Base-by-base conservation (phyloP, 73 alveolate genomes). In the Paramecium sonneborni region DNA sequence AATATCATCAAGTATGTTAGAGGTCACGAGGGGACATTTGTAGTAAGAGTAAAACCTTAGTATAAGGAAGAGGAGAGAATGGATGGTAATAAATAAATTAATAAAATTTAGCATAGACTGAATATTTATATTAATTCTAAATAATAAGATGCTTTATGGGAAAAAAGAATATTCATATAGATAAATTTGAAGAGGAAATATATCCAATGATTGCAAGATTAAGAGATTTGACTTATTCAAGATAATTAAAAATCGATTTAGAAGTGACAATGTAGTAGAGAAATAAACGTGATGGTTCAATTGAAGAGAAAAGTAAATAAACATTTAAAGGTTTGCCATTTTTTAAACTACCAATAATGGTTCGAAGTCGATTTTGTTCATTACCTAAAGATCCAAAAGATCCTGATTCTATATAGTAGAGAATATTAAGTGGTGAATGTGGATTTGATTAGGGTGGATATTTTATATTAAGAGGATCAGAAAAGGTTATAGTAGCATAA, bases 371-470 rank as follows among this genome's bases (percentile, higher is more conserved):
- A 84, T 95, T 74, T 82, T 95, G 98, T 82, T 85, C 96, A 4
- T 74, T 95, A 34, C 93, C 93, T 11, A 86, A 85, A 70, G 90
- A 79, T 44, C 76, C 90, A 0, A 79, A 79, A 26, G 90, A 79
- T 44, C 90, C 90, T 1, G 90, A 86, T 86, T 76, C 41, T 38
- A 88, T 92, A 37, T 44, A 35, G 14, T 92, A 93, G 24, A 92
- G 98, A 93, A 93, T 95, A 46, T 92, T 93, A 34, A 92, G 85
- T 28, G 95, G 93, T 57, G 98, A 95, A 79, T 95, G 98, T 86
- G 96, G 85, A 62, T 95, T 93, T 82, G 98, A 95, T 62, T 95
- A 95, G 88, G 98, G 98, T 3, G 98, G 98, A 5, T 95, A 95
- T 69, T 95, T 95, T 87, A 95, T 95, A 23, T 85, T 95, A 15